Base-by-base conservation (phyloP, 2,329 filamentous ascomycete species). In the Akanthomyces lecanii region DNA sequence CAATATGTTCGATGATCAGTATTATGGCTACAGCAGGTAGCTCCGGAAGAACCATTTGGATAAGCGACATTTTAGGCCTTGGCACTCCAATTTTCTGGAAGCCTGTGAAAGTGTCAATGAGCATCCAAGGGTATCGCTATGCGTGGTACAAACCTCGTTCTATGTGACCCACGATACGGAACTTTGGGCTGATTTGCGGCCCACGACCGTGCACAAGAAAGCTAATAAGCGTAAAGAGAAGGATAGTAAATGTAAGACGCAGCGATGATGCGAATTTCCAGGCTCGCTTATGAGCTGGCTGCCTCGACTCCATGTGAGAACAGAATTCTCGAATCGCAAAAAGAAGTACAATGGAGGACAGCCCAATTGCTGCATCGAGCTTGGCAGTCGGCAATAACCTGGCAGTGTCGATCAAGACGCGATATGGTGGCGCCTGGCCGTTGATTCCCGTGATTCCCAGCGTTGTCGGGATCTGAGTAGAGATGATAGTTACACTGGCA, bases 1-100 rank as follows among this genome's bases (percentile, higher is more conserved):
- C 89, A 67, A 93, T 92, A 71, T 94, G 90, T 74, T 93, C 90
- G 61, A 94, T 90, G 23, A 93, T 81, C 21, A 93, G 77, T 21
- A 94, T 90, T 65, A 94, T 90, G 55, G 91, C 84, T 0, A 88
- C 85, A 21, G 88, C 87, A 0, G 90, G 90, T 7, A 93, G 76
- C 64, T 92, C 79, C 30, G 79, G 79, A 2, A 83, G 76, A 66
- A 91, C 85, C 0, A 80, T 72, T 1, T 74, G 76, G 67, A 92
- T 78, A 51, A 92, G 79, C 0, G 79, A 73, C 0, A 71, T 72
- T 64, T 84, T 82, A 52, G 90, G 76, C 0, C 71, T 76, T 0
- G 89, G 89, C 0, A 86, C 81, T 10, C 78, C 81, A 6, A 87
- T 87, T 67, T 86, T 75, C 68, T 86, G 77, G 73, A 92, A 92